Base-by-base conservation (phyloP, 2,329 filamentous ascomycete genomes). In the Penicillium sp. region DNA sequence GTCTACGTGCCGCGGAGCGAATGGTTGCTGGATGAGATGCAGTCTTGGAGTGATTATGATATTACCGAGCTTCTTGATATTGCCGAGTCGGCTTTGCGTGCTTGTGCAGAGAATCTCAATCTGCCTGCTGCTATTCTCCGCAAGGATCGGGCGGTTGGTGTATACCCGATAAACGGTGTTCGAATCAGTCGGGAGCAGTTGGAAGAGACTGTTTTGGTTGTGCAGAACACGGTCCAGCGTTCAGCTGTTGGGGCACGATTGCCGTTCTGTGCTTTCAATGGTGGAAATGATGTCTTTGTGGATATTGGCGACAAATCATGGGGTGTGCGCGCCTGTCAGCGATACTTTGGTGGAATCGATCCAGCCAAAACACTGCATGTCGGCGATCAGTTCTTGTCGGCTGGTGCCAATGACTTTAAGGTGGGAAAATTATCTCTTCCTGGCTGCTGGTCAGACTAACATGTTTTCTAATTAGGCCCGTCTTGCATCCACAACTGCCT, bases 251-350 rank as follows among this genome's bases (percentile, higher is more conserved):
- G 89, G 1, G 76, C 79, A 42, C 74, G 82, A 63, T 67, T 99
- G 33, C 94, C 94, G 0, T 99, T 97, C 71, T 99, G 94, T 72
- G 94, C 94, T 23, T 99, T 99, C 81, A 99, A 99, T 74, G 94
- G 82, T 82, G 94, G 94, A 12, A 93, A 94, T 61, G 94, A 99
- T 73, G 92, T 97, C 42, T 99, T 99, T 76, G 93, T 99, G 53
- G 94, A 99, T 73, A 97, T 99, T 70, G 94, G 94, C 55, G 94
- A 99, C 78, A 99, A 99, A 78, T 92, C 89, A 53, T 96, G 93
- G 89, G 94, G 94, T 63, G 94, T 99, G 3, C 83, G 90, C 35
- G 91, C 93, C 4, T 97, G 93, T 73, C 94, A 99, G 78, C 84
- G 88, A 57, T 96, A 91, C 80, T 96, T 97, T 72, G 89, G 89